Evolutionary conservation across 345 rosid species (phyloP).

Genomic region (Salix udensis): DNA sequence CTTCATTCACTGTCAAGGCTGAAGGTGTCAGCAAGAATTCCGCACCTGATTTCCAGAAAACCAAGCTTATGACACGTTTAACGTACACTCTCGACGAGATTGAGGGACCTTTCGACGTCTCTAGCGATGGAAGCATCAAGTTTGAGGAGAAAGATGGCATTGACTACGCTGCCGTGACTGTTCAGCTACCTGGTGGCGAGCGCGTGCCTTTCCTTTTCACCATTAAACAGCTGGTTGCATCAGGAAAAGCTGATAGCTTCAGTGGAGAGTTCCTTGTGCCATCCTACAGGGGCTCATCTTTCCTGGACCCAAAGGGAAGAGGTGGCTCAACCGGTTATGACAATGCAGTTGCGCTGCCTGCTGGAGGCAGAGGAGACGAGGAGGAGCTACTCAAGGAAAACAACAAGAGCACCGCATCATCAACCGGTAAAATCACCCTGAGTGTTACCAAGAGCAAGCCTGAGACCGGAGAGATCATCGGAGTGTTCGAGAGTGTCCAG

Average conservation of each 20-base stretch:
- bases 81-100: constrained; percentile 96
- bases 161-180: constrained; percentile 84
- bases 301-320: constrained; percentile 92
- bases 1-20: constrained; percentile 96
- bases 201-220: constrained; percentile 91
- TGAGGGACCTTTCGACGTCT: constrained; percentile 90
- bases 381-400: constrained; percentile 85
- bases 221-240: constrained; percentile 69
- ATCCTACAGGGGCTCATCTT: constrained; percentile 75
- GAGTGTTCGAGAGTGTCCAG: constrained; percentile 94
- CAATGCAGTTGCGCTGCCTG: constrained; percentile 86
- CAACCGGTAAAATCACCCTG: constrained; percentile 75
- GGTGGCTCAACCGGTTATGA: constrained; percentile 90
- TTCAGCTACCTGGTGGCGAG: constrained; percentile 82
- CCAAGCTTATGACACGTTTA: constrained; percentile 96
- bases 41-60: constrained; percentile 85
- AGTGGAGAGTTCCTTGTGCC: constrained; percentile 72
- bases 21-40: constrained; percentile 75
- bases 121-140: constrained; percentile 51
- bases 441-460: constrained; percentile 82
- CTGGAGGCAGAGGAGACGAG: constrained; percentile 96
- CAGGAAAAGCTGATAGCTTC: constrained; percentile 76
- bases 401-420: constrained; percentile 59
- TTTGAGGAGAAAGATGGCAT: constrained; percentile 88
- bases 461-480: constrained; percentile 84